These are phyloP conservation scores for Phytophthora nicotianae DNA, from an alignment of 352 stramenopile species.

Conservation along the genomic window DNA sequence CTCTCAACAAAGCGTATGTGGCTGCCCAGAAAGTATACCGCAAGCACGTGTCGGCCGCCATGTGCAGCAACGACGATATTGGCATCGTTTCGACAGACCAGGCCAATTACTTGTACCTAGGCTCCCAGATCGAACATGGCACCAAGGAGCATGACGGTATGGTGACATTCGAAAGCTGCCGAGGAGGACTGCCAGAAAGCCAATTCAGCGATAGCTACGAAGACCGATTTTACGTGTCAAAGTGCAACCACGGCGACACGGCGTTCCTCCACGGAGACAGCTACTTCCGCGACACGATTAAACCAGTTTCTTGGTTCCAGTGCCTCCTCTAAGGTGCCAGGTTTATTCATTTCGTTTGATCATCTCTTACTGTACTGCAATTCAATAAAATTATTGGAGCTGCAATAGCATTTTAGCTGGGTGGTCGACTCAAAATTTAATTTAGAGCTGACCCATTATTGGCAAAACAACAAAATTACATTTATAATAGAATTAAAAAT, in stretches of 20 bases:
- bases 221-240: conserved; percentile 59
- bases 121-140: conserved; percentile 28
- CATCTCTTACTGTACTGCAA: no score
- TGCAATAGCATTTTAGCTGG: no score
- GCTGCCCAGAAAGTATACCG: conserved; percentile 40
- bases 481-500: no score
- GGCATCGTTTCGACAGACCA: conserved; percentile 45
- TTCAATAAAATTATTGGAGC: no score
- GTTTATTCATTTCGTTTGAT: no score
- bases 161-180: conserved; percentile 58
- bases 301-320: conserved; percentile 68
- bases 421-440: no score
- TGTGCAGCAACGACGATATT: conserved; percentile 48
- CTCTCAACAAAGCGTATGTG: conserved; percentile 36
- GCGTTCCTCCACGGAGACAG: conserved; percentile 60
- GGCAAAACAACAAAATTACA: no score
- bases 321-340: conserved; percentile 45
- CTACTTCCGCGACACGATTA: conserved; percentile 43
- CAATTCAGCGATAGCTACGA: conserved; percentile 47
- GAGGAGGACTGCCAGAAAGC: conserved; percentile 32
- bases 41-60: conserved; percentile 39
- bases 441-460: no score
- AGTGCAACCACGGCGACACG: conserved; percentile 66
- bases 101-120: conserved; percentile 23
- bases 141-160: conserved; percentile 38